These are phyloP conservation scores for Solidago caesia DNA, from an alignment of 129 eudicot genomes.

Conservation along the genomic window DNA sequence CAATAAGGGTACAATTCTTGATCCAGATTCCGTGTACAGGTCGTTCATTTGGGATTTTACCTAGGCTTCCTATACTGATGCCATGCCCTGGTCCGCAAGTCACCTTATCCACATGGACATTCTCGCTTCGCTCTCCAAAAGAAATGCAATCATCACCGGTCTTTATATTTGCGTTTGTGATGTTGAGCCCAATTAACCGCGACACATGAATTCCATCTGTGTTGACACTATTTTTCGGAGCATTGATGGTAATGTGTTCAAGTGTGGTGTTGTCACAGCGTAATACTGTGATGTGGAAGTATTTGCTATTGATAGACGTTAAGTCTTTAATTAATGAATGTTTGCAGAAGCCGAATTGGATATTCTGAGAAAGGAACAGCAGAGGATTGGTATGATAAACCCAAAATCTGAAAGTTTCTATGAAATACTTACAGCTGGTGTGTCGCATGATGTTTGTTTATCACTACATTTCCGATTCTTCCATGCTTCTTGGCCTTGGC, in stretches of 20 bases:
- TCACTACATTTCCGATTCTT: slow-evolving; percentile 1
- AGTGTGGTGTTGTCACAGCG: slow-evolving; percentile 33
- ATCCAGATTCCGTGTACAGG: slow-evolving; percentile 40
- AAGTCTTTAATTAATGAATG: slow-evolving; percentile 35
- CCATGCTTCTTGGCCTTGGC: slow-evolving; percentile 45
- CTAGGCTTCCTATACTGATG: slow-evolving; percentile 54
- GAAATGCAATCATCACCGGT: slow-evolving; percentile 74
- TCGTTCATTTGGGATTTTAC: slow-evolving; percentile 40
- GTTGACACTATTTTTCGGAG: slow-evolving; percentile 48
- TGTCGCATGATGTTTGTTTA: not conserved
- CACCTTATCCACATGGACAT: slow-evolving; percentile 41
- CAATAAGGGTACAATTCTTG: slow-evolving; percentile 42
- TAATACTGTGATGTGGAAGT: slow-evolving; percentile 40
- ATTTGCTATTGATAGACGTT: slow-evolving; percentile 51
- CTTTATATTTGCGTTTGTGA: slow-evolving; percentile 33
- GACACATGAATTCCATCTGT: slow-evolving; percentile 66
- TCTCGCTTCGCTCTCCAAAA: slow-evolving; percentile 60
- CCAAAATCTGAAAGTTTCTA: no score
- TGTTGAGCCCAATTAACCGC: slow-evolving; percentile 26
- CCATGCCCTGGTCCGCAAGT: slow-evolving; percentile 80
- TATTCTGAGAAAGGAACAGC: slow-evolving; percentile 19
- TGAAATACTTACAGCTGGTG: slow-evolving; percentile 21
- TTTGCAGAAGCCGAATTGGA: slow-evolving; percentile 31
- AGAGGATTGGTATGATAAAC: no score
- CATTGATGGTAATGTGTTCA: slow-evolving; percentile 29